phyloP scores from a whole-genome alignment of 1,284 basidiomycete species.

The Sphagnurus paluster region DNA sequence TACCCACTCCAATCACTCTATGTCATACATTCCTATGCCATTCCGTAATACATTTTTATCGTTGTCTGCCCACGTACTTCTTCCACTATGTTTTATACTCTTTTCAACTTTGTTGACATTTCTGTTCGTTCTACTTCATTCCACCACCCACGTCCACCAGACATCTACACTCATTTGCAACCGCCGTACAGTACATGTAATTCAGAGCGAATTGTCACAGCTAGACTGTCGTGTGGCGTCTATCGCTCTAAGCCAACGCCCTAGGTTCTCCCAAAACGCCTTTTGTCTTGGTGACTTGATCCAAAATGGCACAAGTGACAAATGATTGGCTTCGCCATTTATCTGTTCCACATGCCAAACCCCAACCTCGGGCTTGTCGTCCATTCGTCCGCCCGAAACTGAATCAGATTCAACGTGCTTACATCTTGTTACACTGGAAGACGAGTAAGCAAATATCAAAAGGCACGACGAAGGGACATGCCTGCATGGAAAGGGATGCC shows the following conservation, averaged over 20 bases:
- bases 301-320: constrained; percentile 45
- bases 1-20: constrained; percentile 4
- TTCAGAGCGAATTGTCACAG: not conserved
- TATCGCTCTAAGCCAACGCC: constrained; percentile 35
- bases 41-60: not conserved
- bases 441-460: not conserved
- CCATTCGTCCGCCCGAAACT: no score
- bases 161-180: constrained; percentile 15
- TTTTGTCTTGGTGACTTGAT: constrained; percentile 29
- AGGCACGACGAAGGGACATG: constrained; percentile 17
- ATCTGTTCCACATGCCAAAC: constrained; percentile 44
- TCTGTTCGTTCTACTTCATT: not conserved
- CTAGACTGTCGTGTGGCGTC: constrained; percentile 19
- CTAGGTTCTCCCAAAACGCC: constrained; percentile 4
- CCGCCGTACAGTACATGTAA: constrained; percentile 1
- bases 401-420: constrained; percentile 9
- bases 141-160: constrained; percentile 12
- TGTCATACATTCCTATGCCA: constrained; percentile 3
- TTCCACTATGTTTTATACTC: not conserved
- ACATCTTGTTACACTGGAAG: constrained; percentile 12
- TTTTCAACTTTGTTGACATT: constrained; percentile 7
- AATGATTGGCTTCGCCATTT: constrained; percentile 36
- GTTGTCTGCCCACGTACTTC: not conserved
- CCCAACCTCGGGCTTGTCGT: constrained; percentile 28
- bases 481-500: constrained; percentile 50